Evolutionary conservation across 768 basidiomycete genomes (phyloP), one percentile per base, ranked within the genome.

Genomic region (Filobasidium floriforme): DNA sequence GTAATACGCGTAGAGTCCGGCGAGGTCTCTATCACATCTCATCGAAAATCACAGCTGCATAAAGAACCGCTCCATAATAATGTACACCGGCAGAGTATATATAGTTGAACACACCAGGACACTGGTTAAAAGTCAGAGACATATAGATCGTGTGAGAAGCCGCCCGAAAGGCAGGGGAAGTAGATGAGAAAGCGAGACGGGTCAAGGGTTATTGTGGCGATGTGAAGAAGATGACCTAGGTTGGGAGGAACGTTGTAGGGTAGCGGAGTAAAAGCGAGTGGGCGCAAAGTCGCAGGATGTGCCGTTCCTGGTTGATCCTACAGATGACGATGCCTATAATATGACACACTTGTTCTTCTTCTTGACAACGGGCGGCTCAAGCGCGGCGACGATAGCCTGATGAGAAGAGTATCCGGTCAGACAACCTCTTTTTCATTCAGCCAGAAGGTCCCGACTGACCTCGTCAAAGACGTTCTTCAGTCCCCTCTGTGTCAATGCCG

Each of bases 401-500:
- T 29, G 57, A 41, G 46, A 46, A 67, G 28, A 5, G 26, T 18
- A 41, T 29, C n/a, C 19, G 26, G 62, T 67, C 46, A 19, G 46
- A 3, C 19, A 12, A 24, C 3, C 46, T 24, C 12, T 51, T 12
- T 6, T 6, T 12, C 24, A 24, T 4, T 51, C 19, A 51, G 4
- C 62, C 68, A 72, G 66, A 59, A 51, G 41, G 43, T 11, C 28
- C 24, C 6, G 7, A 26, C 88, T 77, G 79, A 90, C 92, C 88
- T 99, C 96, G 79, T 99, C 96, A 78, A 99, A 99, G 69, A 99
- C 96, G 80, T 98, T 98, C 89, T 99, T 99, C 80, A 99, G 81
- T 32, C 96, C 96, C 84, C 92, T 92, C 84, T 99, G 96, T 72
- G 94, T 99, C 83, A 99, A 81, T 61, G 96, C 96, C 63, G 93